These are phyloP conservation scores for Termitomyces heimii DNA, from an alignment of 768 basidiomycete species.

Conservation along the genomic window DNA sequence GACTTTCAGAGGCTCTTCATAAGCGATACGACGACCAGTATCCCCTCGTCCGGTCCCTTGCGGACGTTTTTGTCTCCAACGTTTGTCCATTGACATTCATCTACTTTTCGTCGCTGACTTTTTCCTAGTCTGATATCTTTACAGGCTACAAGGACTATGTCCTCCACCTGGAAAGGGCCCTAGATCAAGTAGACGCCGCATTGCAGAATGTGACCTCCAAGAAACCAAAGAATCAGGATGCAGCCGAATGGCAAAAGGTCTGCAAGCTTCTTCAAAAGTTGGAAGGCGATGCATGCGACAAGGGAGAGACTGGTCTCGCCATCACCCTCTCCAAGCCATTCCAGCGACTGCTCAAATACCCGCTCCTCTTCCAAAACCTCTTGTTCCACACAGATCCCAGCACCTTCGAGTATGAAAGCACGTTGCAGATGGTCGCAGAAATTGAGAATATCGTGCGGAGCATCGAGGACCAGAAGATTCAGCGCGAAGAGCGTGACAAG, in stretches of 20 bases:
- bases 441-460: slow-evolving; percentile 94
- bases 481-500: slow-evolving; percentile 93
- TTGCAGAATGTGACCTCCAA: slow-evolving; percentile 61
- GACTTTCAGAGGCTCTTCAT: slow-evolving; percentile 76
- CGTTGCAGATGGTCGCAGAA: slow-evolving; percentile 93
- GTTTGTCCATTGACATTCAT: slow-evolving; percentile 42
- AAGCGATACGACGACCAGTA: slow-evolving; percentile 96
- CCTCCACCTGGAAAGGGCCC: slow-evolving; percentile 86
- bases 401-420: slow-evolving; percentile 95
- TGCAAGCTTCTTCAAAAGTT: slow-evolving; percentile 69
- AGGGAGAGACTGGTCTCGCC: slow-evolving; percentile 90
- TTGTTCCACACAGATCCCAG: slow-evolving; percentile 96
- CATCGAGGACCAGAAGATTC: slow-evolving; percentile 97
- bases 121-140: slow-evolving; percentile 79
- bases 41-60: slow-evolving; percentile 86
- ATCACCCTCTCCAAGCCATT: slow-evolving; percentile 97
- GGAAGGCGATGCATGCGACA: slow-evolving; percentile 75
- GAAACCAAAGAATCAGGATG: slow-evolving; percentile 79
- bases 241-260: slow-evolving; percentile 71
- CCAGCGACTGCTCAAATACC: slow-evolving; percentile 94
- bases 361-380: slow-evolving; percentile 94
- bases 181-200: slow-evolving; percentile 81
- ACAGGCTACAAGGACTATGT: slow-evolving; percentile 93
- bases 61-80: slow-evolving; percentile 94
- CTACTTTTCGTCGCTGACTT: background rate